Base-by-base conservation (phyloP, 2,329 filamentous ascomycete species). In the Fusarium nelsonii region DNA sequence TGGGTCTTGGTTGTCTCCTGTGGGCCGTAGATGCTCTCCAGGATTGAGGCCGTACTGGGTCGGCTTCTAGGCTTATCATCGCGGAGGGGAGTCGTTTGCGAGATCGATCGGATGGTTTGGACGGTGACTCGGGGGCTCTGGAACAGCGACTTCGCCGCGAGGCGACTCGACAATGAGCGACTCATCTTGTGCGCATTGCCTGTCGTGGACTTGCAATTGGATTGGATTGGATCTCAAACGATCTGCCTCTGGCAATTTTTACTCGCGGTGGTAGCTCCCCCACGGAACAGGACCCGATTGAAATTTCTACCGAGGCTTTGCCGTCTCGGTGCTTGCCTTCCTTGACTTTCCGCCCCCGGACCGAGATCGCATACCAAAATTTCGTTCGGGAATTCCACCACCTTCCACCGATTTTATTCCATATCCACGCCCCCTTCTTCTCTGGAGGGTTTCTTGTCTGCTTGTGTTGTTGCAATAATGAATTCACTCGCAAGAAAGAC, bases 401-500 rank as follows among this genome's bases (percentile, higher is more conserved):
- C 61, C 65, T 73, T 75, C 73, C 65, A 71, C 68, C 44, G 37
- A 65, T 52, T 68, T 70, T 71, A 68, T 70, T 55, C 66, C 59
- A 68, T 64, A 62, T 58, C 69, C 69, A 72, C 63, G 64, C 66
- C 68, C 72, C 69, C 70, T 71, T 72, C 65, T 74, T 65, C 60
- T 76, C 72, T 71, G 75, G 76, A 74, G 74, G 74, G 67, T 54
- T 66, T 46, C 46, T 70, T 66, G 61, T 64, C 57, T 68, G 62
- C 68, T 70, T 66, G 65, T 62, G 56, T 71, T 72, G 57, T 63
- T 58, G 46, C 65, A 74, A 82, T 74, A 50, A 87, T 86, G 85
- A 82, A 80, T 73, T 80, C 82, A 61, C 73, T 85, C 59, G 77
- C 80, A 71, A 81, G 75, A 81, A 83, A 80, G 80, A 81, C 75